Evolutionary conservation across 306 rosid genomes (phyloP).

Genomic region (Citrullus mucosospermus): DNA sequence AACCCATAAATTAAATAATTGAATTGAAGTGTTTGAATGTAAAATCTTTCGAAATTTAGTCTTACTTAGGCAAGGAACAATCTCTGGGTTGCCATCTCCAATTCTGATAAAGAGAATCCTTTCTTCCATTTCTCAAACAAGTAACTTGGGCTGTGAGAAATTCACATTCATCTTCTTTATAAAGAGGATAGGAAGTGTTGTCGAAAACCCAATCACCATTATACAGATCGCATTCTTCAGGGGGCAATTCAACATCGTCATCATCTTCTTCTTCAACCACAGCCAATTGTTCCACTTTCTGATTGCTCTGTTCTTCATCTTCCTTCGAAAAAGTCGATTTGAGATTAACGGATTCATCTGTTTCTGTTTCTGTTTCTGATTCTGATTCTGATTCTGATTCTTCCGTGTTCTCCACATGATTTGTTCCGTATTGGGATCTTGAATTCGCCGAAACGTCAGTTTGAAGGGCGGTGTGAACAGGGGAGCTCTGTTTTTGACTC

Average conservation of each 20-base stretch:
- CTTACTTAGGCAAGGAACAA: conserved; percentile 79
- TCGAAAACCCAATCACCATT: conserved; percentile 80
- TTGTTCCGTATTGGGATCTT: conserved; percentile 30
- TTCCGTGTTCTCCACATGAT: conserved; percentile 20
- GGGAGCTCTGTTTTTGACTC: conserved; percentile 7
- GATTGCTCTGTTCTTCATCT: conserved; percentile 22
- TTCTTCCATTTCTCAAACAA: conserved; percentile 82
- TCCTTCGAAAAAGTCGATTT: conserved; percentile 7
- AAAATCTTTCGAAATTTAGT: neutral
- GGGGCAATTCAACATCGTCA: conserved; percentile 55
- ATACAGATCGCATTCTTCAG: conserved; percentile 78
- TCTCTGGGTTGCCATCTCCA: conserved; percentile 96
- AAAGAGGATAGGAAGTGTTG: conserved; percentile 58
- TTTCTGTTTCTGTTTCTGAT: neutral
- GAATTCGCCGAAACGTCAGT: conserved; percentile 20
- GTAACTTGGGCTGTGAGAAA: conserved; percentile 80
- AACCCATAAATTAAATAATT: neutral
- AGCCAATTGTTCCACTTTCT: conserved; percentile 14
- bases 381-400: conserved; percentile 12
- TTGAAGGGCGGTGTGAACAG: conserved; percentile 2
- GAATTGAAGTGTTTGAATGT: neutral
- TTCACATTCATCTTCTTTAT: conserved; percentile 80
- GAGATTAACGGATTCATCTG: conserved; percentile 23
- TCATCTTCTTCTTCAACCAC: conserved; percentile 19
- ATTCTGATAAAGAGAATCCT: conserved; percentile 65